Evolutionary conservation across 371 early-diverging fungal genomes (phyloP).

Genomic region (Mortierella sp.): DNA sequence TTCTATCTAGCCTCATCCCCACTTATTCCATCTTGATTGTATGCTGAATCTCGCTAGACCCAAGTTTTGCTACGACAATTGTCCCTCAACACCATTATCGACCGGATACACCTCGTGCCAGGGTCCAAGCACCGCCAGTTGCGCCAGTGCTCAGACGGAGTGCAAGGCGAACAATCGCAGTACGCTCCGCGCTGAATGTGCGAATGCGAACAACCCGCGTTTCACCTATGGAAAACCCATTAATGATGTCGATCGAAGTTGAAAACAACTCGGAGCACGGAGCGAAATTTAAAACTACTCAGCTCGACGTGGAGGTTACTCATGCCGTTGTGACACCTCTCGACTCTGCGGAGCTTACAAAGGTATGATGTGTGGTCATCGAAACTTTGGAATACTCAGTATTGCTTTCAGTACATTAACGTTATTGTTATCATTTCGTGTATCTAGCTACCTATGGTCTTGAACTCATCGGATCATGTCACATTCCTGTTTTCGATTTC

Average conservation of each 20-base stretch:
- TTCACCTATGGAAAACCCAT: conserved; percentile 71
- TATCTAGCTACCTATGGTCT: conserved; percentile 60
- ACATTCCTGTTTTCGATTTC: conserved; percentile 74
- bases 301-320: conserved; percentile 71
- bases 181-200: conserved; percentile 71
- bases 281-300: conserved; percentile 65
- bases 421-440: conserved; percentile 3
- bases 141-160: conserved; percentile 59
- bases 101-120: conserved; percentile 42
- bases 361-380: conserved; percentile 8
- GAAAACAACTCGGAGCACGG: conserved; percentile 72
- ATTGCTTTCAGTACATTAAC: not conserved
- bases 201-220: conserved; percentile 77
- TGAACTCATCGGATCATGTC: conserved; percentile 69
- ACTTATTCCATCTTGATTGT: not conserved
- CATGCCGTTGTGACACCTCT: conserved; percentile 66
- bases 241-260: conserved; percentile 79
- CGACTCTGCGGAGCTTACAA: conserved; percentile 53
- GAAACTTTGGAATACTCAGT: not conserved
- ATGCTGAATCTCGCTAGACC: conserved; percentile 37
- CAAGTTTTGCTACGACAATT: conserved; percentile 35
- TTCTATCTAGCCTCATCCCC: no score
- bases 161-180: conserved; percentile 62
- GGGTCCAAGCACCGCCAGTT: conserved; percentile 20
- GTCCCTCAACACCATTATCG: conserved; percentile 51